Percentiles rank a stretch among this genome's conserved stretches.
phyloP scores from a whole-genome alignment of 1,284 basidiomycete species.

The Papiliotrema flavescens region DNA sequence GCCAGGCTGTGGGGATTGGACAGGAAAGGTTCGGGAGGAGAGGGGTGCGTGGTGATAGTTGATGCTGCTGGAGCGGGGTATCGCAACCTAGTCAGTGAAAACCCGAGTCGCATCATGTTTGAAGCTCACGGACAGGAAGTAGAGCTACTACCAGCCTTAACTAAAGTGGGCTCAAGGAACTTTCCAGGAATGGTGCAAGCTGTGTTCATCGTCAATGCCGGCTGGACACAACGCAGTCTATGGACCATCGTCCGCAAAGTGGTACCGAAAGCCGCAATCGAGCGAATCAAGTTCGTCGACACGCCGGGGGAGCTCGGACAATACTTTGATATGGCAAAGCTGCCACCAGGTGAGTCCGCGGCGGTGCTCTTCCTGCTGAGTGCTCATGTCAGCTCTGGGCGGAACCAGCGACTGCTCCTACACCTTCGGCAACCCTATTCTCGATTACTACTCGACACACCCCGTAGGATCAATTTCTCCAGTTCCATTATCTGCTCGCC shows the following conservation, averaged over 20 bases:
- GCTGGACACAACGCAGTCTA: conserved; percentile 53
- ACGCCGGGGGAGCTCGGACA: conserved; percentile 18
- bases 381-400: conserved; percentile 24
- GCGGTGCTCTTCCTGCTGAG: background rate
- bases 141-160: conserved; percentile 44
- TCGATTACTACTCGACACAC: conserved; percentile 23
- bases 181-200: conserved; percentile 47
- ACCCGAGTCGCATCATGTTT: background rate
- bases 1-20: conserved; percentile 8
- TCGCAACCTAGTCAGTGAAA: conserved; percentile 43
- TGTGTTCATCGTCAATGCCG: conserved; percentile 52
- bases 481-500: conserved; percentile 7
- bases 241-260: conserved; percentile 52
- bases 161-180: conserved; percentile 41
- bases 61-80: conserved; percentile 45
- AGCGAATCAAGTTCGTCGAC: conserved; percentile 50
- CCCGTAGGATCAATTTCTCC: conserved; percentile 10
- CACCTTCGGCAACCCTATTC: conserved; percentile 22
- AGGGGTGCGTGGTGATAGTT: conserved; percentile 40
- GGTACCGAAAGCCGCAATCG: conserved; percentile 50
- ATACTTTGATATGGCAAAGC: conserved; percentile 32
- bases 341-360: conserved; percentile 30
- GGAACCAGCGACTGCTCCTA: conserved; percentile 23
- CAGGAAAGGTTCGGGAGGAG: conserved; percentile 20
- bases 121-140: conserved; percentile 35